Evolutionary conservation across 768 basidiomycete species (phyloP).

Genomic region (Hericium erinaceus): DNA sequence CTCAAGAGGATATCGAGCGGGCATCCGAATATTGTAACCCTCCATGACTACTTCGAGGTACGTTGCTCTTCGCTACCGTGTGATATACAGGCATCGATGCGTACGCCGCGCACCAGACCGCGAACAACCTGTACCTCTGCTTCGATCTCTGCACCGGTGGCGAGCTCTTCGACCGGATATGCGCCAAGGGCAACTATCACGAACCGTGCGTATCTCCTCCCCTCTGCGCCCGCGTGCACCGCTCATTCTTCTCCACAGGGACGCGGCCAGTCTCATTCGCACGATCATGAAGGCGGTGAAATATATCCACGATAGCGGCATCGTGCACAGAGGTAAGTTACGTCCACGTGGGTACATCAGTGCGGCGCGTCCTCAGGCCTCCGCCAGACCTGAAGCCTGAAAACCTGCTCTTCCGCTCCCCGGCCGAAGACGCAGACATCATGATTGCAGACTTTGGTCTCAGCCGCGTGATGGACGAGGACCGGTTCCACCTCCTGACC

Average conservation of each 20-base stretch:
- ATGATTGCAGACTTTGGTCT: constrained; percentile 98
- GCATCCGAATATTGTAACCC: constrained; percentile 82
- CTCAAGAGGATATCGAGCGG: constrained; percentile 90
- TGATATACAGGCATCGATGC: background rate
- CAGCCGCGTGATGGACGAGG: constrained; percentile 83
- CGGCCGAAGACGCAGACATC: constrained; percentile 85
- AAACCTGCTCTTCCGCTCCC: constrained; percentile 89
- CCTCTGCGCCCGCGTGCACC: constrained; percentile 18
- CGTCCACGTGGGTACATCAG: background rate
- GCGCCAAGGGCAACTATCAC: constrained; percentile 93
- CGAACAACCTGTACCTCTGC: constrained; percentile 88
- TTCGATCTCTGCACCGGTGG: constrained; percentile 97
- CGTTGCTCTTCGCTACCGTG: constrained; percentile 11
- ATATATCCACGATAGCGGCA: constrained; percentile 85
- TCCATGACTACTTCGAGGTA: constrained; percentile 95
- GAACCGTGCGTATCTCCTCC: constrained; percentile 60
- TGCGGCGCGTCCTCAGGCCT: background rate
- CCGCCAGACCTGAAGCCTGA: constrained; percentile 86
- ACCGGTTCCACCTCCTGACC: constrained; percentile 78
- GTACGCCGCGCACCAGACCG: constrained; percentile 40
- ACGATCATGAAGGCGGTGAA: constrained; percentile 82
- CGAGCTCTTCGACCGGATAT: constrained; percentile 98
- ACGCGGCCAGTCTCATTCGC: constrained; percentile 81
- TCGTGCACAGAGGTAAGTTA: constrained; percentile 77
- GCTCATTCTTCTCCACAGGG: constrained; percentile 33